Evolutionary conservation across 2,329 filamentous ascomycete genomes (phyloP).

Genomic region (Ophiostoma fasciatum): DNA sequence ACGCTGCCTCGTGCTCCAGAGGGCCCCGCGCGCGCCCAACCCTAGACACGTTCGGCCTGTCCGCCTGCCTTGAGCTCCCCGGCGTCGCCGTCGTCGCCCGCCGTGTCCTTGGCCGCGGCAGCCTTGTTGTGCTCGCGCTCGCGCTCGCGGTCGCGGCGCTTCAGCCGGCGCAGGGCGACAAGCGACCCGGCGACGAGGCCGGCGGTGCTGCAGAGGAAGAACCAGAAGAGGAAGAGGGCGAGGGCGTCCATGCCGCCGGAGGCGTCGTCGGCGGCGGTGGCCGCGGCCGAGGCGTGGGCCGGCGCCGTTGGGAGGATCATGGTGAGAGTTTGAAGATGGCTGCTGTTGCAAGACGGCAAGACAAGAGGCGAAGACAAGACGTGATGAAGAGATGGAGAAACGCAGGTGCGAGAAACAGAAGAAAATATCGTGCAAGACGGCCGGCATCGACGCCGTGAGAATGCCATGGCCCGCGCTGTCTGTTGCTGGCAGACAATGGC

Average conservation of each 20-base stretch:
- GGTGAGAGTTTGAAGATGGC: not conserved
- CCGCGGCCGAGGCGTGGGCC: constrained; percentile 1
- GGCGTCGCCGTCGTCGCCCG: no score
- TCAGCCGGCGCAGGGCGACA: constrained; percentile 6
- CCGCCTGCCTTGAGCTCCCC: no score
- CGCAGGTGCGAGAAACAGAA: not conserved
- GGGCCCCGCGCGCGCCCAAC: no score
- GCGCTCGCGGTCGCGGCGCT: constrained; percentile 5
- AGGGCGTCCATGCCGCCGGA: constrained; percentile 7
- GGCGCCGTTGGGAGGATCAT: not conserved
- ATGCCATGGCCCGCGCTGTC: no score
- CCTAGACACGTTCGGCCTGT: no score
- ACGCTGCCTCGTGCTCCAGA: no score
- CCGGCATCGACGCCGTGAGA: no score
- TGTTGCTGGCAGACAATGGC: no score
- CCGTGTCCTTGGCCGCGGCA: no score
- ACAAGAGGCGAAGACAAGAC: not conserved
- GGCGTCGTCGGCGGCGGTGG: not conserved
- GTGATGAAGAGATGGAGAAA: not conserved
- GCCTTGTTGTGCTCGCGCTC: no score
- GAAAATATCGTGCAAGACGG: not conserved
- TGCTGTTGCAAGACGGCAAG: not conserved
- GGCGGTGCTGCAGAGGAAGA: constrained; percentile 9
- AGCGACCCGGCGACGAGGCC: constrained; percentile 5
- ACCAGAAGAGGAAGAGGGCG: constrained; percentile 10